A percentile compares a stretch with the other conserved stretches of the same genome.
phyloP scores from a whole-genome alignment of 1,284 basidiomycete species.

The Ceratobasidium sp. region DNA sequence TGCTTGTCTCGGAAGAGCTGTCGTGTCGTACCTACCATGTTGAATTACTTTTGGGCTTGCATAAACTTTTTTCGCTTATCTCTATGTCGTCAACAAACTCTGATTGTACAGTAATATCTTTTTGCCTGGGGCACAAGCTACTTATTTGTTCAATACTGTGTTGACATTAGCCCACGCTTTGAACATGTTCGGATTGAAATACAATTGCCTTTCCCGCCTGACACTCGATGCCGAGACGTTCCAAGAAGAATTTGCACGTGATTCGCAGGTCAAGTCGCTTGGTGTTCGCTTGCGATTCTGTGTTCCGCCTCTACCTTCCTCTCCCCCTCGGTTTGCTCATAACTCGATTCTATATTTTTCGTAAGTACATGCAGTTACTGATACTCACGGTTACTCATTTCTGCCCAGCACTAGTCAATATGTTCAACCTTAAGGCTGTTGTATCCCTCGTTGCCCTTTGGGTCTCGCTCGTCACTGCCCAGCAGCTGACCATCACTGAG shows the following conservation, averaged over 20 bases:
- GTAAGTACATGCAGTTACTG: not conserved
- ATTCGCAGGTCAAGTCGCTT: too few species aligned
- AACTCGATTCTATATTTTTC: too few species aligned
- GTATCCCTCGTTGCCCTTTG: constrained; percentile 8
- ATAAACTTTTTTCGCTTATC: constrained; percentile 6
- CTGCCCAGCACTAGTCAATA: not conserved
- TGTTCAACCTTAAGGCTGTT: constrained; percentile 12
- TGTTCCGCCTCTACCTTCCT: too few species aligned
- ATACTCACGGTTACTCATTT: not conserved
- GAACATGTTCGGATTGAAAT: not conserved
- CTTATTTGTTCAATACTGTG: constrained; percentile 16
- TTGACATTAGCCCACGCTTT: not conserved
- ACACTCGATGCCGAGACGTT: too few species aligned
- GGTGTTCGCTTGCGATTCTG: too few species aligned
- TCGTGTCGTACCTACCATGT: constrained; percentile 29
- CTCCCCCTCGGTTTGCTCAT: too few species aligned
- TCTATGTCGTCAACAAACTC: constrained; percentile 20
- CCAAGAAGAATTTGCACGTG: too few species aligned
- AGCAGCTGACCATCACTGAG: constrained; percentile 29
- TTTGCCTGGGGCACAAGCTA: constrained; percentile 36
- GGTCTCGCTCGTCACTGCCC: constrained; percentile 10
- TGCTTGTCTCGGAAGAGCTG: constrained; percentile 23
- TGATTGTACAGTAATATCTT: constrained; percentile 36
- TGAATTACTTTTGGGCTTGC: constrained; percentile 37
- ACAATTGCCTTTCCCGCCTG: too few species aligned